These are phyloP conservation scores for Penicillium canariense DNA, from an alignment of 495 filamentous ascomycete species.

Conservation along the genomic window DNA sequence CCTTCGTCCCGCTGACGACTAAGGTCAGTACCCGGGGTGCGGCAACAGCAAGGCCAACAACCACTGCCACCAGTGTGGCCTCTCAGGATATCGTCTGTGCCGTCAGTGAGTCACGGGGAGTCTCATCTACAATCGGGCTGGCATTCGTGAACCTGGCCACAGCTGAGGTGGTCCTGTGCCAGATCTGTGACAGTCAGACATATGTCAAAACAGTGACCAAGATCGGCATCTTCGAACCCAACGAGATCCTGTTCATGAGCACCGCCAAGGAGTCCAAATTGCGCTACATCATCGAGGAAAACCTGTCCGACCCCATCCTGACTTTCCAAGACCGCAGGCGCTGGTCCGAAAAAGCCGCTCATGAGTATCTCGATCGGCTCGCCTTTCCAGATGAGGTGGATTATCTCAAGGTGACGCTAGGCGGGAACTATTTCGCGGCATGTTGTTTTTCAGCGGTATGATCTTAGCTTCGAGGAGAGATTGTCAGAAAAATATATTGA, in stretches of 20 bases:
- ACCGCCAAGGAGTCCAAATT: conserved; percentile 75
- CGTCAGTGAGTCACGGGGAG: conserved; percentile 82
- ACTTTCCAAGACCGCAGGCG: conserved; percentile 74
- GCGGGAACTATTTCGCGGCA: conserved; percentile 83
- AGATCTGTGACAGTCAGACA: conserved; percentile 87
- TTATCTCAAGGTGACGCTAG: conserved; percentile 72
- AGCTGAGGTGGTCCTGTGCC: conserved; percentile 78
- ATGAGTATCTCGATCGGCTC: conserved; percentile 75
- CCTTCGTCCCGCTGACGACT: conserved; percentile 25
- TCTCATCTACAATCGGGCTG: conserved; percentile 83
- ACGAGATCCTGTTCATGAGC: conserved; percentile 68
- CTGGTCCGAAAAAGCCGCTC: conserved; percentile 81
- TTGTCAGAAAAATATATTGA: conserved; percentile 22
- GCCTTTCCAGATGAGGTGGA: conserved; percentile 75
- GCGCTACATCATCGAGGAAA: conserved; percentile 69
- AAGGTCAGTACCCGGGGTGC: conserved; percentile 40
- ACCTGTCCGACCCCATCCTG: conserved; percentile 53
- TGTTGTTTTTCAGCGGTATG: conserved; percentile 87
- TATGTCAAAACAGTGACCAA: conserved; percentile 84
- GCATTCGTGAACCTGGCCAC: conserved; percentile 86
- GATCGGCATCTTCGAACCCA: conserved; percentile 73
- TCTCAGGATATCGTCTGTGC: conserved; percentile 85
- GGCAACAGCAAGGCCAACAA: conserved; percentile 50
- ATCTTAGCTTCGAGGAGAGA: background rate
- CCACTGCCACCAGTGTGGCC: conserved; percentile 64